These are phyloP conservation scores for Phyllosticta citriasiana DNA, from an alignment of 2,329 filamentous ascomycete genomes.

Conservation along the genomic window DNA sequence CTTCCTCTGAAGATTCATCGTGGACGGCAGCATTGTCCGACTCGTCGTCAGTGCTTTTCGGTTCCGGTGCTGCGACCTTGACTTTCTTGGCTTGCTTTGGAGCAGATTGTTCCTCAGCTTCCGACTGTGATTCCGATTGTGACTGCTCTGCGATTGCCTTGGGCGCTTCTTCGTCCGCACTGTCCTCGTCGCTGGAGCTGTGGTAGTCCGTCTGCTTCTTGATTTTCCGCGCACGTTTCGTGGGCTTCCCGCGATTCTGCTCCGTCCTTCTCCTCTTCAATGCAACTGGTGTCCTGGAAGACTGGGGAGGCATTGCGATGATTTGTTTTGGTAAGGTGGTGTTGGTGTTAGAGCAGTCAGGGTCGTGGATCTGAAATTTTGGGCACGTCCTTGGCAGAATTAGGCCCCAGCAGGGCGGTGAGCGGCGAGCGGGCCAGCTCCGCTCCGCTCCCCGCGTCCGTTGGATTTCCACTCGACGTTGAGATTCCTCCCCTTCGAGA, in stretches of 20 bases:
- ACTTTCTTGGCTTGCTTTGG: constrained; percentile 7
- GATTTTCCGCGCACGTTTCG: constrained; percentile 46
- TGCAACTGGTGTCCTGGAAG: constrained; percentile 22
- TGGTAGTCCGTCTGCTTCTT: constrained; percentile 55
- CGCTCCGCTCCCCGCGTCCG: background rate
- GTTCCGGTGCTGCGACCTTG: constrained; percentile 16
- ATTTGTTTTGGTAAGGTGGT: background rate
- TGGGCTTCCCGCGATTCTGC: constrained; percentile 45
- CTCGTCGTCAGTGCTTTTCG: constrained; percentile 12
- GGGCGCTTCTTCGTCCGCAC: background rate
- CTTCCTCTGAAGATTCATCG: constrained; percentile 18
- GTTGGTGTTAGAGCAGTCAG: background rate
- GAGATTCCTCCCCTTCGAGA: background rate
- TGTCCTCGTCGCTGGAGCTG: constrained; percentile 50
- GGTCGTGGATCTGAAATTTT: background rate
- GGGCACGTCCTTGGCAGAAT: background rate
- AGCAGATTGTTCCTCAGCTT: background rate
- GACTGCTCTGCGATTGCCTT: background rate
- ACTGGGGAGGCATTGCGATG: constrained; percentile 19
- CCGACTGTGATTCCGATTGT: background rate
- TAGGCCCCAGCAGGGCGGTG: background rate
- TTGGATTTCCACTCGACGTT: constrained; percentile 7
- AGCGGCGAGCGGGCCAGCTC: background rate
- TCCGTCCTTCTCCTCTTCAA: constrained; percentile 50
- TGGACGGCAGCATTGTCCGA: constrained; percentile 28